Percentiles rank a stretch among this genome's conserved stretches.
Evolutionary conservation across 192 early-diverging fungal genomes (phyloP).

Genomic region (Entomortierella parvispora): DNA sequence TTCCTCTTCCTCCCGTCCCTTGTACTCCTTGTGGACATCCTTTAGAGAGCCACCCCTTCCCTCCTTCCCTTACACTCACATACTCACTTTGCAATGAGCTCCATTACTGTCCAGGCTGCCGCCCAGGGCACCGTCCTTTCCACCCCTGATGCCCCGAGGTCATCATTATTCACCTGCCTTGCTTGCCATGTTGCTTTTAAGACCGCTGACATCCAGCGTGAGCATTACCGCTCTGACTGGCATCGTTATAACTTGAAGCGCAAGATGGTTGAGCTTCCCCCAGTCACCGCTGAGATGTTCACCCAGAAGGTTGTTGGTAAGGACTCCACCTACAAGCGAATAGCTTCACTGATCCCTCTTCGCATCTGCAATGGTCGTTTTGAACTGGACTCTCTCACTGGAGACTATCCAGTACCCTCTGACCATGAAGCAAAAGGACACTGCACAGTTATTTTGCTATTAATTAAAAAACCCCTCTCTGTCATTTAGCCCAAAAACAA

Average conservation of each 20-base stretch:
- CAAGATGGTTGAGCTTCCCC: slow-evolving; percentile 91
- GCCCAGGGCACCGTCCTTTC: slow-evolving; percentile 40
- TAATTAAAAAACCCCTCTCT: background rate
- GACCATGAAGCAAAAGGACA: slow-evolving; percentile 52
- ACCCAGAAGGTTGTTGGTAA: slow-evolving; percentile 72
- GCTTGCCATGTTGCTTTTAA: slow-evolving; percentile 95
- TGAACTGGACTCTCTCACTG: background rate
- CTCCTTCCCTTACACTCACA: background rate
- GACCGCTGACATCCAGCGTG: slow-evolving; percentile 87
- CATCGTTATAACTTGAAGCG: slow-evolving; percentile 99
- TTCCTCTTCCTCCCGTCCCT: background rate
- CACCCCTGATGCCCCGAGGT: slow-evolving; percentile 50
- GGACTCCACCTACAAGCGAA: too few relatives aligned
- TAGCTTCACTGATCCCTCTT: slow-evolving; percentile 7
- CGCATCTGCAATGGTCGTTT: too few relatives aligned
- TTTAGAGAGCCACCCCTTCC: background rate
- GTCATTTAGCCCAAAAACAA: slow-evolving; percentile 34
- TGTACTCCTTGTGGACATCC: background rate
- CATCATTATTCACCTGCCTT: slow-evolving; percentile 81
- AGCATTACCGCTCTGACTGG: slow-evolving; percentile 97
- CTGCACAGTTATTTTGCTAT: background rate
- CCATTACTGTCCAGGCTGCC: slow-evolving; percentile 26
- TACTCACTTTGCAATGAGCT: slow-evolving; percentile 20
- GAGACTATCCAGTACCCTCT: background rate
- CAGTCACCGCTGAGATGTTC: slow-evolving; percentile 87